phyloP scores from a whole-genome alignment of 2,329 filamentous ascomycete genomes.

The Botrytis deweyae region DNA sequence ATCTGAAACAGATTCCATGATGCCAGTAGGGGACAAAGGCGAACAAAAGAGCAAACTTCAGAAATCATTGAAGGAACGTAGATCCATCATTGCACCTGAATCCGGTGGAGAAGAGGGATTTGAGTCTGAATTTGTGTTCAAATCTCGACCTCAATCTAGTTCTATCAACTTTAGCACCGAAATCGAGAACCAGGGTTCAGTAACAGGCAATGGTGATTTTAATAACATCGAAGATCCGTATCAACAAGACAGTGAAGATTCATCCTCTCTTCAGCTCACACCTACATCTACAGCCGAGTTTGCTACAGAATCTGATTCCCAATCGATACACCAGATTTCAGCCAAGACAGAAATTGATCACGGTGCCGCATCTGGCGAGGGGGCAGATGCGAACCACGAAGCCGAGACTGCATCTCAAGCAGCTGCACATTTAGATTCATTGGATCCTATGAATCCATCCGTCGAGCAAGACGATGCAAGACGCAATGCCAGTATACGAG shows the following conservation, averaged over 20 bases:
- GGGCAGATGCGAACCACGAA: neutral
- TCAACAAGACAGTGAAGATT: neutral
- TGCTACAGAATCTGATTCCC: no score
- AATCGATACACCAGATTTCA: neutral
- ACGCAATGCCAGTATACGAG: neutral
- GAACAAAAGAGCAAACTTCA: neutral
- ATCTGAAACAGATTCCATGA: neutral
- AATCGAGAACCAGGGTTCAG: neutral
- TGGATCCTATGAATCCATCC: neutral
- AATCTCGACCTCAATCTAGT: neutral
- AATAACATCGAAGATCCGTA: neutral
- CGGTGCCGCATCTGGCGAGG: rapidly evolving
- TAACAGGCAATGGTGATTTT: neutral
- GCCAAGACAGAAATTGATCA: neutral
- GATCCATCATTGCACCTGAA: neutral
- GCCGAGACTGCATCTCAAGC: neutral
- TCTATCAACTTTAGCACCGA: neutral
- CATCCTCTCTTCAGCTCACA: neutral
- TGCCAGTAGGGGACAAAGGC: neutral
- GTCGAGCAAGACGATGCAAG: neutral
- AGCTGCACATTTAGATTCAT: neutral
- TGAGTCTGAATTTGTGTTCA: neutral
- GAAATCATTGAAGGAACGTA: neutral
- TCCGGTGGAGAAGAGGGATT: no score
- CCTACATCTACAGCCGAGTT: neutral